A percentile compares a stretch with the other conserved stretches of the same genome.
Evolutionary conservation across 202 grass and related monocot species (phyloP).

Genomic region (Panicum virgatum): DNA sequence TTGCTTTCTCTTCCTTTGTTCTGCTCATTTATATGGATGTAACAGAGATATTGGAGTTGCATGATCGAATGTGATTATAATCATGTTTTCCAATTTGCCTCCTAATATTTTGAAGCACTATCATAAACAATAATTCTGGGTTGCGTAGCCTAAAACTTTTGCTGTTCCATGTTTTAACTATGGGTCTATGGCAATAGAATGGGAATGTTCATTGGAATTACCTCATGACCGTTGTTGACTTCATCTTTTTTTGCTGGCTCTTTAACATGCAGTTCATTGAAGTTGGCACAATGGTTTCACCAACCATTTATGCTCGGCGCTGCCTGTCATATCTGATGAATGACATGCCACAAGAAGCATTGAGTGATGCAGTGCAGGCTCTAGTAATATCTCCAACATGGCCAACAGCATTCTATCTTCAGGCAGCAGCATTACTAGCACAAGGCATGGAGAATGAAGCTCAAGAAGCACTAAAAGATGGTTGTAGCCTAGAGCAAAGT

Average conservation of each 20-base stretch:
- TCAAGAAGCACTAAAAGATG: constrained; percentile 88
- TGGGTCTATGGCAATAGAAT: background rate
- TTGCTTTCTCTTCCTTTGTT: constrained; percentile 36
- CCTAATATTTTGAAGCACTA: background rate
- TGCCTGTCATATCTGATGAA: constrained; percentile 94
- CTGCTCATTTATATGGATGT: background rate
- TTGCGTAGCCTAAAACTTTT: background rate
- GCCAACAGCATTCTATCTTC: constrained; percentile 95
- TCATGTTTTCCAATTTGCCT: background rate
- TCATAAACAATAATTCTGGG: background rate
- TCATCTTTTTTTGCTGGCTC: background rate
- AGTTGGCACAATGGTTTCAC: constrained; percentile 94
- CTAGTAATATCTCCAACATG: constrained; percentile 88
- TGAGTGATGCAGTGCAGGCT: constrained; percentile 83
- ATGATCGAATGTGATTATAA: constrained; percentile 30
- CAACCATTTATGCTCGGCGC: constrained; percentile 89
- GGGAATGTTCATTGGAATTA: background rate
- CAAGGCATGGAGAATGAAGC: constrained; percentile 94
- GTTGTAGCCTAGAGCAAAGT: constrained; percentile 68
- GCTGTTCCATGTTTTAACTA: background rate
- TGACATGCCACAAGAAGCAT: constrained; percentile 73
- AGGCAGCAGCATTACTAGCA: constrained; percentile 71
- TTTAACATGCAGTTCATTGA: constrained; percentile 91
- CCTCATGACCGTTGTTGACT: constrained; percentile 25
- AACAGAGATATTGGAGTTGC: background rate